Evolutionary conservation across 805 yeast species (phyloP).

Genomic region (Ogataea dorogensis): DNA sequence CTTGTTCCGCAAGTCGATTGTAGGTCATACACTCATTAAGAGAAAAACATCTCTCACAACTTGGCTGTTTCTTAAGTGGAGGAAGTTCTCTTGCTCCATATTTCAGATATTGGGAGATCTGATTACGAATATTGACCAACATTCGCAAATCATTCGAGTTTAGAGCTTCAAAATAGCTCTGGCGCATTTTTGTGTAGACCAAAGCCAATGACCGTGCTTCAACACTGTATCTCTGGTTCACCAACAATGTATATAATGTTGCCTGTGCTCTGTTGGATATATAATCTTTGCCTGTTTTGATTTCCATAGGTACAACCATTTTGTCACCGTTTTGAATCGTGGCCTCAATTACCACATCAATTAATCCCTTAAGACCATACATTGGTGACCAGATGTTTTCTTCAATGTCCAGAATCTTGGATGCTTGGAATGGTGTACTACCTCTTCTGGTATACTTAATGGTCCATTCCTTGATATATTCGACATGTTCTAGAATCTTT

Average conservation of each 20-base stretch:
- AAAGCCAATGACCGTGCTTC: slow-evolving; percentile 64
- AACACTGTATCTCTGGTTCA: slow-evolving; percentile 75
- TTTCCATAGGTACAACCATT: slow-evolving; percentile 75
- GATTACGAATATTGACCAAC: slow-evolving; percentile 70
- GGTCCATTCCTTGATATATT: slow-evolving; percentile 55
- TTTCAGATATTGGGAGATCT: slow-evolving; percentile 57
- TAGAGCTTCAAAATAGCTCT: slow-evolving; percentile 40
- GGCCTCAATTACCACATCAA: slow-evolving; percentile 83
- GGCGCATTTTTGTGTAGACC: slow-evolving; percentile 68
- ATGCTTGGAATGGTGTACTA: slow-evolving; percentile 46
- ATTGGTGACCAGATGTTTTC: slow-evolving; percentile 90
- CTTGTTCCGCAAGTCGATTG: slow-evolving; percentile 58
- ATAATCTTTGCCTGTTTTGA: slow-evolving; percentile 77
- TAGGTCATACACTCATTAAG: slow-evolving; percentile 62
- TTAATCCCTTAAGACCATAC: slow-evolving; percentile 84
- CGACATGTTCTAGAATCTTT: slow-evolving; percentile 46
- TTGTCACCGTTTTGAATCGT: slow-evolving; percentile 43
- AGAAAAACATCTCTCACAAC: slow-evolving; percentile 62
- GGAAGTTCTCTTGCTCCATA: slow-evolving; percentile 54
- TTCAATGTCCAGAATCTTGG: slow-evolving; percentile 76
- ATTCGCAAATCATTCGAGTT: slow-evolving; percentile 58
- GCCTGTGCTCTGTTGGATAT: slow-evolving; percentile 84
- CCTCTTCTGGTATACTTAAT: slow-evolving; percentile 36
- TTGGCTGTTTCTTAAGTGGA: slow-evolving; percentile 46
- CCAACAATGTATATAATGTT: slow-evolving; percentile 71